These are phyloP conservation scores for Ceratocystis cacaofunesta DNA, from an alignment of 2,329 filamentous ascomycete genomes.

Conservation along the genomic window DNA sequence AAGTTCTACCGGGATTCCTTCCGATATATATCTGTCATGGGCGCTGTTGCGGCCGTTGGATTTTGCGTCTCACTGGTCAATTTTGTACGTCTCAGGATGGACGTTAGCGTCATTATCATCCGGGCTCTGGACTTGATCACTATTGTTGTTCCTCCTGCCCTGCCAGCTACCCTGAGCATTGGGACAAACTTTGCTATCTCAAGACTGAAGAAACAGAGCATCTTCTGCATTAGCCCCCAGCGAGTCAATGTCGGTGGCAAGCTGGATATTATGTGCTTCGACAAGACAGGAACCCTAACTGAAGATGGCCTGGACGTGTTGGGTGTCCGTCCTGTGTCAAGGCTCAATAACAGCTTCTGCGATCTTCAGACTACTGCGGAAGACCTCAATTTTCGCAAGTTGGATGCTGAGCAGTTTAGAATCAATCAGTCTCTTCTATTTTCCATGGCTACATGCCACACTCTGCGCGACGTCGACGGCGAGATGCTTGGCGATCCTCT, in stretches of 20 bases:
- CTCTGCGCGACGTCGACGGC: conserved; percentile 68
- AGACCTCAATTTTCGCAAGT: conserved; percentile 33
- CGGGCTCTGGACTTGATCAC: conserved; percentile 90
- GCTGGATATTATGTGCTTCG: conserved; percentile 90
- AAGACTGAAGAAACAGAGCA: conserved; percentile 72
- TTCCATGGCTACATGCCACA: conserved; percentile 96
- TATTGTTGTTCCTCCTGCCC: conserved; percentile 87
- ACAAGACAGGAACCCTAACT: conserved; percentile 96
- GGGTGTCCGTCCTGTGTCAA: conserved; percentile 58
- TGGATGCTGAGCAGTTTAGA: conserved; percentile 33
- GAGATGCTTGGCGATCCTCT: conserved; percentile 87
- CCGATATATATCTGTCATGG: conserved; percentile 96
- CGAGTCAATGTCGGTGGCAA: conserved; percentile 94
- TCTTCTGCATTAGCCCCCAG: conserved; percentile 96
- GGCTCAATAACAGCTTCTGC: conserved; percentile 5
- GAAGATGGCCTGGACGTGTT: conserved; percentile 92
- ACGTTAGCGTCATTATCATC: conserved; percentile 82
- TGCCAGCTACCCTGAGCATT: conserved; percentile 89
- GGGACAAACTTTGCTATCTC: conserved; percentile 89
- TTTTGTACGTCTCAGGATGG: conserved; percentile 69
- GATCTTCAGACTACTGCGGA: conserved; percentile 10
- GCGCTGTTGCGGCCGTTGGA: conserved; percentile 63
- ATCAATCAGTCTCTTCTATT: conserved; percentile 38
- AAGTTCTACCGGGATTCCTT: conserved; percentile 98
- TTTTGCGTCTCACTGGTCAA: conserved; percentile 88